Evolutionary conservation across 129 eudicot genomes (phyloP).

Genomic region (Ambrosia trifida): DNA sequence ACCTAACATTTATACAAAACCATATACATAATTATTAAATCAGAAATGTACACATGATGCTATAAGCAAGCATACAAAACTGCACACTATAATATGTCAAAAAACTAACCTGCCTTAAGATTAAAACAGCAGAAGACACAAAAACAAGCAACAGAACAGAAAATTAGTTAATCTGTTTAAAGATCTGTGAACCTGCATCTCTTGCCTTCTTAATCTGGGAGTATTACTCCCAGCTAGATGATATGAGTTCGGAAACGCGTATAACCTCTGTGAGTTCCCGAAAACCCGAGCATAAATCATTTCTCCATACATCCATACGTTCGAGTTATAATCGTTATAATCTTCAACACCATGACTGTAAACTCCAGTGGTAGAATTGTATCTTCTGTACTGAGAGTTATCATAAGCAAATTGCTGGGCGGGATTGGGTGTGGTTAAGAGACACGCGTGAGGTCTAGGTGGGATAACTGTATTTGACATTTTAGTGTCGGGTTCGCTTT

Average conservation of each 20-base stretch:
- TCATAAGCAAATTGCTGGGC: conserved; percentile 37
- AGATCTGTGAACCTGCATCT: conserved; percentile 58
- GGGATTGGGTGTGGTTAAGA: conserved; percentile 37
- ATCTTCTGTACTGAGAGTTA: conserved; percentile 23
- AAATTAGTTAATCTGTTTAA: conserved; percentile 51
- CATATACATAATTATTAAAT: neutral
- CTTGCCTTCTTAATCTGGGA: conserved; percentile 58
- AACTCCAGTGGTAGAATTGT: conserved; percentile 29
- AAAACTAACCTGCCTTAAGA: conserved; percentile 20
- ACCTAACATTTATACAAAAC: conserved; percentile 23
- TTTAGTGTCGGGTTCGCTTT: conserved; percentile 43
- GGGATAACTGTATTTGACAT: conserved; percentile 44
- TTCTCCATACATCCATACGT: conserved; percentile 55
- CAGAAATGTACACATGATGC: conserved; percentile 39
- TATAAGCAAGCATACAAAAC: conserved; percentile 31
- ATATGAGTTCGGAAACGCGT: conserved; percentile 55
- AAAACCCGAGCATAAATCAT: conserved; percentile 67
- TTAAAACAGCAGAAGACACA: conserved; percentile 60
- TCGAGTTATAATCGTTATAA: conserved; percentile 33
- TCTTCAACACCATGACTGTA: conserved; percentile 28
- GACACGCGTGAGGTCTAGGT: conserved; percentile 68
- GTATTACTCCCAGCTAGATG: conserved; percentile 43
- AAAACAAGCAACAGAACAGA: conserved; percentile 49
- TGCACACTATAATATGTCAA: conserved; percentile 23
- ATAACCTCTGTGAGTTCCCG: conserved; percentile 51